A percentile compares a stretch with the other conserved stretches of the same genome.
Conservation (phyloP, 2,329 filamentous ascomycete species). For the Trichoderma cornu-damae region DNA sequence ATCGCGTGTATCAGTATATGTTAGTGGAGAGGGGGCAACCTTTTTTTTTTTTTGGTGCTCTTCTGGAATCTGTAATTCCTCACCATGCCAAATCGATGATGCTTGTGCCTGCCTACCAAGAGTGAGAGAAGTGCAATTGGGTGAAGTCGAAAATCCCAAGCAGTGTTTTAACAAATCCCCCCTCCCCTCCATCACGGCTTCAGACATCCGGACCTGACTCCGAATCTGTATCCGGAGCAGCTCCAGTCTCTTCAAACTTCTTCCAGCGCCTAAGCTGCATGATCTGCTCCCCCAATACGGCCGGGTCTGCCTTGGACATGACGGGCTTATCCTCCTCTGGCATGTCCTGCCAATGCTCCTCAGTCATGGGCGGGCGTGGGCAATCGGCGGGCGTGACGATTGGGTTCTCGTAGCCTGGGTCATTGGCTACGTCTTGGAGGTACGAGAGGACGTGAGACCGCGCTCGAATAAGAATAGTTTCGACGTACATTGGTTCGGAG, state of each 20-base stretch:
- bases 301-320: constrained; percentile 22
- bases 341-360: constrained; percentile 31
- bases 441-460: constrained; percentile 54
- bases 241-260: constrained; percentile 28
- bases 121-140: too few relatives aligned
- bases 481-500: constrained; percentile 53
- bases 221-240: constrained; percentile 26
- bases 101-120: neutral
- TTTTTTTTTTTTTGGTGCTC: too few relatives aligned
- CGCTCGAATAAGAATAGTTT: constrained; percentile 57
- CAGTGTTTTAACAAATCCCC: too few relatives aligned
- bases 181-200: neutral
- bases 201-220: constrained; percentile 10
- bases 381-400: neutral
- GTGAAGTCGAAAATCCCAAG: too few relatives aligned
- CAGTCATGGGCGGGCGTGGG: constrained; percentile 17
- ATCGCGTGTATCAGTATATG: constrained; percentile 10
- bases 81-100: too few relatives aligned
- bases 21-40: neutral
- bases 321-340: constrained; percentile 30
- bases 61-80: too few relatives aligned
- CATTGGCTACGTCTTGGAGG: constrained; percentile 51
- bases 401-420: constrained; percentile 36
- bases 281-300: constrained; percentile 24
- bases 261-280: constrained; percentile 27